These are phyloP conservation scores for Colletotrichum musae DNA, from an alignment of 2,329 filamentous ascomycete species.

Conservation along the genomic window DNA sequence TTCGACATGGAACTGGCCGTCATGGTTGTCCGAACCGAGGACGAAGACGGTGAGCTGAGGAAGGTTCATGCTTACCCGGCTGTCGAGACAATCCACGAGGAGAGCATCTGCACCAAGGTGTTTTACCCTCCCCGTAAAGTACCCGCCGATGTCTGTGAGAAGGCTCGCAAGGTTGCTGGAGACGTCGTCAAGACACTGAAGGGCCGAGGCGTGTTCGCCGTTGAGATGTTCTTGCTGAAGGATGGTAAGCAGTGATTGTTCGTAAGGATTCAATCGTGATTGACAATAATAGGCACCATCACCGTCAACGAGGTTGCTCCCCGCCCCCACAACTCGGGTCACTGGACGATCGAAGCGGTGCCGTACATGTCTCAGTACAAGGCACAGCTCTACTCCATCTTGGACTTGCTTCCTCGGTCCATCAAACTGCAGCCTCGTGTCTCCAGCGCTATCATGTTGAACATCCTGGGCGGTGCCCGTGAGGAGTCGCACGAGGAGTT, in stretches of 20 bases:
- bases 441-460: slow-evolving; percentile 81
- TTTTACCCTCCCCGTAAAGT: slow-evolving; percentile 87
- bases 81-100: slow-evolving; percentile 95
- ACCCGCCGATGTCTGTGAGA: slow-evolving; percentile 68
- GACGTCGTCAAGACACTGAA: slow-evolving; percentile 84
- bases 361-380: slow-evolving; percentile 91
- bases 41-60: slow-evolving; percentile 66
- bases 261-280: background rate
- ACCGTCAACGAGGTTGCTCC: slow-evolving; percentile 91
- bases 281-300: slow-evolving; percentile 63
- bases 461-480: slow-evolving; percentile 80
- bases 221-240: slow-evolving; percentile 92
- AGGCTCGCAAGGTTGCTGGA: slow-evolving; percentile 82
- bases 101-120: slow-evolving; percentile 94
- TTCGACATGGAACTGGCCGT: slow-evolving; percentile 92
- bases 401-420: slow-evolving; percentile 73
- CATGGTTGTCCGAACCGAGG: slow-evolving; percentile 93
- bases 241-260: slow-evolving; percentile 64
- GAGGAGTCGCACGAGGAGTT: slow-evolving; percentile 73
- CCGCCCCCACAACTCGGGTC: slow-evolving; percentile 85
- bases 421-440: slow-evolving; percentile 70
- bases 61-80: slow-evolving; percentile 82
- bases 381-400: slow-evolving; percentile 87
- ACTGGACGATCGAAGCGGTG: slow-evolving; percentile 95
- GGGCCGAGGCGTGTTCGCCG: slow-evolving; percentile 94